Conservation (phyloP, 441 rosid species). For the Jatropha podagrica region DNA sequence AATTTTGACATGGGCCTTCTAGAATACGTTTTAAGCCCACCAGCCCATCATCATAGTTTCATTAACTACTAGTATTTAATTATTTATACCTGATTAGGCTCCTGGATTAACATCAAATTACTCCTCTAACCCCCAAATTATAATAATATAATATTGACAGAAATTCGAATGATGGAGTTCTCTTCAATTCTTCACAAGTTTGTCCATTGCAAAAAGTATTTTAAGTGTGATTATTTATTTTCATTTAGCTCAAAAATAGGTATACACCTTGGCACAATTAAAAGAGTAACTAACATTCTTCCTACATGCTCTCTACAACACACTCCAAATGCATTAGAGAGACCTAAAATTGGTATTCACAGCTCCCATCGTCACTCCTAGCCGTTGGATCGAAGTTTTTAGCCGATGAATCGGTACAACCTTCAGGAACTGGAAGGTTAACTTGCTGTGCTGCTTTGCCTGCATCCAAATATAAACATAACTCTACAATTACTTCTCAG, state of each 20-base stretch:
- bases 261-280: background rate
- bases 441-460: slow-evolving; percentile 57
- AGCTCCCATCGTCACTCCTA: slow-evolving; percentile 48
- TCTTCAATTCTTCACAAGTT: too few relatives aligned
- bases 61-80: too few relatives aligned
- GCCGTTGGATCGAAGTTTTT: slow-evolving; percentile 49
- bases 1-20: too few relatives aligned
- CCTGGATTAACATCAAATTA: too few relatives aligned
- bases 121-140: too few relatives aligned
- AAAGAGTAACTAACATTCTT: background rate
- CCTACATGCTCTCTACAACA: background rate
- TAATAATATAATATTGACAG: too few relatives aligned
- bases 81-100: too few relatives aligned
- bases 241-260: background rate
- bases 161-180: too few relatives aligned
- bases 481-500: background rate
- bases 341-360: slow-evolving; percentile 26
- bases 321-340: background rate
- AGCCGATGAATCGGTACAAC: slow-evolving; percentile 50
- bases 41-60: too few relatives aligned
- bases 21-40: too few relatives aligned
- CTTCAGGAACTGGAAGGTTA: slow-evolving; percentile 46
- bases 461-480: slow-evolving; percentile 23
- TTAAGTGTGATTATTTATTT: background rate
- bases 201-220: too few relatives aligned